Conservation (phyloP, 1,284 basidiomycete genomes). For the Ceratobasidium sp. region DNA sequence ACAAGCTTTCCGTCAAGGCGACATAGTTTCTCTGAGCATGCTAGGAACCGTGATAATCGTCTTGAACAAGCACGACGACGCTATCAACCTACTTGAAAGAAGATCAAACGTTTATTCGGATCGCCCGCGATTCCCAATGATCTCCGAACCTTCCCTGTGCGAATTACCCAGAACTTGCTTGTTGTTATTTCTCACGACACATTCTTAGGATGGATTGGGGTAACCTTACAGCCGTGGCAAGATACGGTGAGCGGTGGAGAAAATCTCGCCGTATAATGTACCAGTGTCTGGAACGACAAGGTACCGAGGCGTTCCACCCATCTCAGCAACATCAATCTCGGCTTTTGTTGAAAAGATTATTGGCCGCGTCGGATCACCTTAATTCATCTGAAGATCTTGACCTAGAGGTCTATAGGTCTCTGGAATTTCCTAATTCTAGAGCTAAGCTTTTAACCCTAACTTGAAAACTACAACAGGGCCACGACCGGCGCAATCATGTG, state of each 20-base stretch:
- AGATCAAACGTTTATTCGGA: constrained; percentile 11
- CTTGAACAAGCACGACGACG: constrained; percentile 6
- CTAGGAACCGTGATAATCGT: constrained; percentile 17
- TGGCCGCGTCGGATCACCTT: neutral
- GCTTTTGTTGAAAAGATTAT: constrained; percentile 20
- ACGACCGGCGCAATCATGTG: neutral
- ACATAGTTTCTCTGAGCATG: constrained; percentile 3
- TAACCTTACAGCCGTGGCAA: constrained; percentile 18
- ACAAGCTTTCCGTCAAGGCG: neutral
- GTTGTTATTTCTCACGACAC: neutral
- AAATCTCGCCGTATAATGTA: constrained; percentile 30
- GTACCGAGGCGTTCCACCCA: neutral
- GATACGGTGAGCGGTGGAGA: constrained; percentile 24
- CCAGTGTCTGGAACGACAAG: constrained; percentile 12
- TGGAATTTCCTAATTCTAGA: neutral
- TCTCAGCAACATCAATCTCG: constrained; percentile 22
- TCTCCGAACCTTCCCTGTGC: constrained; percentile 8
- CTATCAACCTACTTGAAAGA: constrained; percentile 17
- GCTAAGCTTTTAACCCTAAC: neutral
- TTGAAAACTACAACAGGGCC: neutral
- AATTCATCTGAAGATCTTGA: constrained; percentile 19
- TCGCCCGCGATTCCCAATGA: constrained; percentile 5
- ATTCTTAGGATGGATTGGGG: constrained; percentile 14
- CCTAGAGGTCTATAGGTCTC: constrained; percentile 24
- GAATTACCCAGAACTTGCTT: neutral